phyloP scores from a whole-genome alignment of 345 rosid genomes.

The Bretschneidera sinensis region DNA sequence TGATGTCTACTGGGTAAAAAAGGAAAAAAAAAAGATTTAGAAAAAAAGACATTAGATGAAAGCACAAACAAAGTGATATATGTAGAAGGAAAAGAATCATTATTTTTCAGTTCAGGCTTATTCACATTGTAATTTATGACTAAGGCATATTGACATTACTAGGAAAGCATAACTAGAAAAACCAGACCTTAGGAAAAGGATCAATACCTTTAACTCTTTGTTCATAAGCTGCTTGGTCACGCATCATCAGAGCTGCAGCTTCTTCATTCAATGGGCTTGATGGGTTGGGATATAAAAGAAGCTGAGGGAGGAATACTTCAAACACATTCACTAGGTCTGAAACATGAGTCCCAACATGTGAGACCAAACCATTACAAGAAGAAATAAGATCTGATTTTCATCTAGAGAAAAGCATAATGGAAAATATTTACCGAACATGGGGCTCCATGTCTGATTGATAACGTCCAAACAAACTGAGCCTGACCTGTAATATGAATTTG shows the following conservation, averaged over 20 bases:
- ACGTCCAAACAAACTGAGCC: conserved; percentile 88
- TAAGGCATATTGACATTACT: no score
- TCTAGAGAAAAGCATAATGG: not conserved
- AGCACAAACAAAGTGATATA: no score
- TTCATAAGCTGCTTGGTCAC: conserved; percentile 52
- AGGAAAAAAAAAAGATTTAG: no score
- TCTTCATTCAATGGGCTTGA: conserved; percentile 76
- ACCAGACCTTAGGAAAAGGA: not conserved
- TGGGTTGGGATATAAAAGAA: conserved; percentile 74
- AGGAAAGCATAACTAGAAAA: not conserved
- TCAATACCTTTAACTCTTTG: conserved; percentile 49
- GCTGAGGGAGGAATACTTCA: conserved; percentile 73
- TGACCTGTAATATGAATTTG: conserved; percentile 36
- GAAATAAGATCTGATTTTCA: not conserved
- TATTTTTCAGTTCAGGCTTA: no score
- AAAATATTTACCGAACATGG: conserved; percentile 56
- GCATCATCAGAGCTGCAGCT: conserved; percentile 72
- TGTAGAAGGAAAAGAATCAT: no score
- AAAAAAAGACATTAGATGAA: no score
- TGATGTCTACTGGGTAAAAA: no score
- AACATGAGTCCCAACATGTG: conserved; percentile 8
- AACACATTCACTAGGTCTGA: conserved; percentile 78
- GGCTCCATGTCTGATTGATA: conserved; percentile 74
- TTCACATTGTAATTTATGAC: no score
- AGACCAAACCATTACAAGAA: not conserved